A percentile compares a stretch with the other conserved stretches of the same genome.
phyloP scores from a whole-genome alignment of 805 yeast species.

The Naumovozyma baii region DNA sequence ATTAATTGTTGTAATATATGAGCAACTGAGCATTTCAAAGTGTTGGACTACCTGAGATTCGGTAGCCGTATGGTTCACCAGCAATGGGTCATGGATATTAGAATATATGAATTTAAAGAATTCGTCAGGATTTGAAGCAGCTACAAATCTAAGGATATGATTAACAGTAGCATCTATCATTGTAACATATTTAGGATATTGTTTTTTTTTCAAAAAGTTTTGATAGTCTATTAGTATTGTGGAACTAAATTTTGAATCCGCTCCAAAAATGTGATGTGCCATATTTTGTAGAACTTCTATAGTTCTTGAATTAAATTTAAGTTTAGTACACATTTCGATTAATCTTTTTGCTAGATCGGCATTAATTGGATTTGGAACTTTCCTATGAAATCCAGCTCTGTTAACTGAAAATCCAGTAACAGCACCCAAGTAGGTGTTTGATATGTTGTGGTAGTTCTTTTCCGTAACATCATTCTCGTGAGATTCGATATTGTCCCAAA shows the following conservation, averaged over 20 bases:
- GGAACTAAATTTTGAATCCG: conserved; percentile 3
- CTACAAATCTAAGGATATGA: conserved; percentile 36
- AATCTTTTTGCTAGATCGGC: conserved; percentile 15
- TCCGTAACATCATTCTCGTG: conserved; percentile 13
- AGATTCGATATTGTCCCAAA: conserved; percentile 29
- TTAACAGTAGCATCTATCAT: conserved; percentile 14
- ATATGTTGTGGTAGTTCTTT: conserved; percentile 16
- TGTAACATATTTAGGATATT: conserved; percentile 7
- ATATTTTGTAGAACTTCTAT: conserved; percentile 25
- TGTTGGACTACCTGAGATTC: conserved; percentile 13
- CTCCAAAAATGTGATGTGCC: conserved; percentile 7
- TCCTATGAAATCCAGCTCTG: conserved; percentile 26
- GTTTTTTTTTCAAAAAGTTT: conserved; percentile 9
- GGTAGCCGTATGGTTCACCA: neutral
- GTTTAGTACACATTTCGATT: conserved; percentile 18
- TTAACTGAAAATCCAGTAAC: conserved; percentile 29
- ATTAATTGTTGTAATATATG: conserved; percentile 33
- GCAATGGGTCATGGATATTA: conserved; percentile 7
- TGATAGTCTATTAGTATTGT: conserved; percentile 16
- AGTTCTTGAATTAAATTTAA: conserved; percentile 25
- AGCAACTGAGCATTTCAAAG: conserved; percentile 38
- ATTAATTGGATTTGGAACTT: conserved; percentile 25
- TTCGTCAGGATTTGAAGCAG: conserved; percentile 42
- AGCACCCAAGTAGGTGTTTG: conserved; percentile 14
- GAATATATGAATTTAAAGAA: conserved; percentile 27